These are phyloP conservation scores for Colletotrichum horii DNA, from an alignment of 2,329 filamentous ascomycete species.

Conservation along the genomic window DNA sequence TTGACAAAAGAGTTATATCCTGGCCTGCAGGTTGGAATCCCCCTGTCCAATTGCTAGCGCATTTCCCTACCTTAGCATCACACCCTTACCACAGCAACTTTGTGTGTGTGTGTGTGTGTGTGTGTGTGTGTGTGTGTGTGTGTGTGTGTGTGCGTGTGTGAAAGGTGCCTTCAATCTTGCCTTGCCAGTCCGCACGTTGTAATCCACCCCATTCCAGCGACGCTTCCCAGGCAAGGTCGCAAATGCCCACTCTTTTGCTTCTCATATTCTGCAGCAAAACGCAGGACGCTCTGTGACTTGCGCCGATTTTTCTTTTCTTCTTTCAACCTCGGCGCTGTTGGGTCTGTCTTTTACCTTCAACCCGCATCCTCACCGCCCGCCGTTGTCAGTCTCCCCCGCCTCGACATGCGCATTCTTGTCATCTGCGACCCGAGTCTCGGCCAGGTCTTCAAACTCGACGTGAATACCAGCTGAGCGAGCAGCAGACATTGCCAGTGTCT, in stretches of 20 bases:
- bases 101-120: not conserved
- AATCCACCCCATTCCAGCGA: not conserved
- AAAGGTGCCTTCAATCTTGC: not conserved
- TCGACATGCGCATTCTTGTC: conserved; percentile 13
- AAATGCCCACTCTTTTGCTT: not conserved
- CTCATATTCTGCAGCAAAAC: not conserved
- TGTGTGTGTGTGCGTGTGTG: not conserved
- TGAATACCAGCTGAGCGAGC: not conserved
- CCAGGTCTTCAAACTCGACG: not conserved
- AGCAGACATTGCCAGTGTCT: not conserved
- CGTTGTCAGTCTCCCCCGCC: not conserved
- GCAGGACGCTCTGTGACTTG: not conserved
- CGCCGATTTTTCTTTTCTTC: not conserved
- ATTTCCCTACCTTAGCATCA: not conserved
- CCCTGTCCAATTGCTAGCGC: not conserved
- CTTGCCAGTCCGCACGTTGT: not conserved
- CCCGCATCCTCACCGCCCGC: not conserved
- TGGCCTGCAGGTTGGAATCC: not conserved
- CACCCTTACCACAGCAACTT: not conserved
- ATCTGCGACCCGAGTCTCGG: not conserved
- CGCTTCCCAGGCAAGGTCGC: not conserved
- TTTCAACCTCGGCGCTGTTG: not conserved
- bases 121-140: not conserved
- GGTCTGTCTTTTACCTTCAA: not conserved
- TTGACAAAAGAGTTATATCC: not conserved